A percentile compares a stretch with the other conserved stretches of the same genome.
phyloP scores from a whole-genome alignment of 495 filamentous ascomycete species.

The Astrothelium macrocarpum region DNA sequence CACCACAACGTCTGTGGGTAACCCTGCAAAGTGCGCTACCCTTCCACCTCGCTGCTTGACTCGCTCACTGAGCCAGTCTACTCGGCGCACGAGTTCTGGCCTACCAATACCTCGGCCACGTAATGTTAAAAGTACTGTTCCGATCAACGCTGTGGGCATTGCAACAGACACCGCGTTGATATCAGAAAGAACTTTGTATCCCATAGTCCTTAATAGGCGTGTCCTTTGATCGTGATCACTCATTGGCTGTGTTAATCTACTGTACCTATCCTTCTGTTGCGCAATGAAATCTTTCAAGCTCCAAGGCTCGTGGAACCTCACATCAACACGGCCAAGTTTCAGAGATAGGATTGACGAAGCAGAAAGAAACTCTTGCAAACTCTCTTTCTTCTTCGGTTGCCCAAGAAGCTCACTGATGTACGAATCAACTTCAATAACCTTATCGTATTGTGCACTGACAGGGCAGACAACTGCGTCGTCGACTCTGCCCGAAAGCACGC shows the following conservation, averaged over 20 bases:
- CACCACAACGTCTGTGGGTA: slow-evolving; percentile 69
- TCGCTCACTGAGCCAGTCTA: slow-evolving; percentile 80
- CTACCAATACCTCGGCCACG: slow-evolving; percentile 87
- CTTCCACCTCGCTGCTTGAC: slow-evolving; percentile 78
- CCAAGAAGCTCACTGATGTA: slow-evolving; percentile 92
- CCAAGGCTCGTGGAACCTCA: slow-evolving; percentile 94
- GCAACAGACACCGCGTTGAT: slow-evolving; percentile 95
- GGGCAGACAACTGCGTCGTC: slow-evolving; percentile 87
- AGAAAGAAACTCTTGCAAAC: slow-evolving; percentile 74
- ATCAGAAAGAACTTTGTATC: slow-evolving; percentile 82
- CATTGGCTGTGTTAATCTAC: slow-evolving; percentile 29
- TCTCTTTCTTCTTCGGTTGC: slow-evolving; percentile 90
- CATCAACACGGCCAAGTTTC: slow-evolving; percentile 83
- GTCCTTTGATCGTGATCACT: slow-evolving; percentile 33
- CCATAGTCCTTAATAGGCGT: slow-evolving; percentile 68
- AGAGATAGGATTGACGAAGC: slow-evolving; percentile 83
- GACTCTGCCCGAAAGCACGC: slow-evolving; percentile 75
- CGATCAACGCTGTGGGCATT: slow-evolving; percentile 94
- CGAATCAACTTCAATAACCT: slow-evolving; percentile 93
- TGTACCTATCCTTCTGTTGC: slow-evolving; percentile 52
- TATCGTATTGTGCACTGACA: slow-evolving; percentile 96
- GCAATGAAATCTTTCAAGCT: slow-evolving; percentile 69
- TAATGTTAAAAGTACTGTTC: slow-evolving; percentile 84
- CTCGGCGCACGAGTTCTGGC: slow-evolving; percentile 69
- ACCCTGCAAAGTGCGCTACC: slow-evolving; percentile 83